Evolutionary conservation across 2,329 filamentous ascomycete genomes (phyloP), one percentile per base, ranked within the genome.

Genomic region (Sporothrix euskadiensis): DNA sequence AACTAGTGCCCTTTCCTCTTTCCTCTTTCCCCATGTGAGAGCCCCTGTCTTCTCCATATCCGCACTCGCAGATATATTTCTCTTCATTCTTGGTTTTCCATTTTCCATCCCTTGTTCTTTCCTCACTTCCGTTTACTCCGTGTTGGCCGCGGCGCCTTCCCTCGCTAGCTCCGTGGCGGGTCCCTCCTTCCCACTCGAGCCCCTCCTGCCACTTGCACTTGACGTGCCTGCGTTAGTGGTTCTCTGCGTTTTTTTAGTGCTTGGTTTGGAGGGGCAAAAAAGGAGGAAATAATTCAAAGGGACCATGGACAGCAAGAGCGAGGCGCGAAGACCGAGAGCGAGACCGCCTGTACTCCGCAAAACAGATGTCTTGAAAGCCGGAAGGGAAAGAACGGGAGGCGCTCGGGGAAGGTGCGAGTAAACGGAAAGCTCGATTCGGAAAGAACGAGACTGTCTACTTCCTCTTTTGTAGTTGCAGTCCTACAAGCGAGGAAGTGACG

Each of bases 201-300:
- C n/a, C 44, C 16, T 8, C 8, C 35, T 35, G 35, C 35, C 35
- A 26, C 59, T 26, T 26, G 26, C 26, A 26, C 26, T 26, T 65
- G 35, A 41, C 35, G 35, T 65, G 35, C 35, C 59, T 65, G 35
- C 59, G 59, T 65, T 66, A 66, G 39, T 10, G 22, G 4, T 41
- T 22, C 14, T 14, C 5, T 44, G 39, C 19, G 19, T 30, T 35
- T 6, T 30, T 56, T 54, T 9, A 12, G n/a, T 56, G 22, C n/a
- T 56, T 16, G 44, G 12, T 14, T 41, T 69, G 65, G 65, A 69
- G 44, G 44, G 65, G 47, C 65, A 69, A 69, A 54, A 54, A 47
- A 32, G 10, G 9, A 32, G 16, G 26, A 54, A 16, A 44, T 35
- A 41, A 19, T n/a, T 9, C 32, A 69, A 16, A 22, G 41, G 41